Evolutionary conservation across 140 eudicot species (phyloP).

Genomic region (Oenanthe javanica): DNA sequence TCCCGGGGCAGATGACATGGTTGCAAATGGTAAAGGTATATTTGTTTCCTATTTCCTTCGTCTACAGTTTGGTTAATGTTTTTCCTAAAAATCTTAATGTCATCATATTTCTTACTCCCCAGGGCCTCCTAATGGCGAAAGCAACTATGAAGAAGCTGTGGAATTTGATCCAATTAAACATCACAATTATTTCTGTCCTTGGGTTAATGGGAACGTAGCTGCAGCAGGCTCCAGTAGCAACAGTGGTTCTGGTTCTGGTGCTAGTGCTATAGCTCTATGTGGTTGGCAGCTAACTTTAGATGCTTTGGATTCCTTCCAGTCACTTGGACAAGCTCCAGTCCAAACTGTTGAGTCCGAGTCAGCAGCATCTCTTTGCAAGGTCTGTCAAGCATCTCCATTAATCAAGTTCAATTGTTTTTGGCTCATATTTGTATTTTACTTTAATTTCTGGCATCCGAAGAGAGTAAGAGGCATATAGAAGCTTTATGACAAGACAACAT

Average conservation of each 20-base stretch:
- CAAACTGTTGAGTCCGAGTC: conserved; percentile 92
- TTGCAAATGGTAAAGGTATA: conserved; percentile 53
- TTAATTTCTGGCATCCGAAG: neutral
- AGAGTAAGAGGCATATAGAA: neutral
- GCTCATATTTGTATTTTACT: neutral
- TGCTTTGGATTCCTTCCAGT: conserved; percentile 84
- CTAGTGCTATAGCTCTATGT: conserved; percentile 68
- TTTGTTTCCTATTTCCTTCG: neutral
- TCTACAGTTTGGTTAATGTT: neutral
- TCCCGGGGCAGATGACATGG: conserved; percentile 35
- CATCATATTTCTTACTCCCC: neutral
- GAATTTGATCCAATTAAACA: conserved; percentile 95
- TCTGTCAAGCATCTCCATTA: conserved; percentile 8
- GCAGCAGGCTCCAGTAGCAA: conserved; percentile 78
- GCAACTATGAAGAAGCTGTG: conserved; percentile 55
- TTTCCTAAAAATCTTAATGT: neutral
- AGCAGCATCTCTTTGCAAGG: conserved; percentile 92
- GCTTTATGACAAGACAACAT: neutral
- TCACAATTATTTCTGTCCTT: conserved; percentile 86
- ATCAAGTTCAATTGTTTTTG: neutral
- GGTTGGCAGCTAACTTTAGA: conserved; percentile 98
- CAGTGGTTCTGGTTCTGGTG: conserved; percentile 55
- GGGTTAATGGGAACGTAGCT: conserved; percentile 99
- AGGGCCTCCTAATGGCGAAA: conserved; percentile 46
- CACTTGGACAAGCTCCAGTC: conserved; percentile 59